Evolutionary conservation across 257 asterid species (phyloP).

Genomic region (Fraxinus quadrangulata): DNA sequence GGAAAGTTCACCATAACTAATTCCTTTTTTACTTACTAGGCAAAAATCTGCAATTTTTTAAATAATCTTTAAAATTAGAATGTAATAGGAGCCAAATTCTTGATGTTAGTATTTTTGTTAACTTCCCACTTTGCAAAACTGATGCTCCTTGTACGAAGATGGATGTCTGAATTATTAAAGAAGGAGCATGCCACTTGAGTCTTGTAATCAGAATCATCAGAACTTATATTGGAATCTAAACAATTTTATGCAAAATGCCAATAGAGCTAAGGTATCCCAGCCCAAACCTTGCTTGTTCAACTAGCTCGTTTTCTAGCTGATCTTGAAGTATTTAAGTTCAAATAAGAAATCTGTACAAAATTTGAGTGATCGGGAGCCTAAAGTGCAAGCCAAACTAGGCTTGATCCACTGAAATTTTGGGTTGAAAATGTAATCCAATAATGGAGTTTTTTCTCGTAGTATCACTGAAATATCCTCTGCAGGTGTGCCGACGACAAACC

Average conservation of each 20-base stretch:
- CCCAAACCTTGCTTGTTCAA: background rate
- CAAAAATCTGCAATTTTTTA: background rate
- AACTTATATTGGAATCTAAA: background rate
- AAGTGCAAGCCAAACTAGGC: background rate
- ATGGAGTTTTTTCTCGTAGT: background rate
- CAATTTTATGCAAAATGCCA: background rate
- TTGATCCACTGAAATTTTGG: background rate
- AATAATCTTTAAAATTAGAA: background rate
- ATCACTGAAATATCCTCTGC: background rate
- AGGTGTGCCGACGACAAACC: conserved; percentile 83
- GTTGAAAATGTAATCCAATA: background rate
- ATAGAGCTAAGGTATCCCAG: background rate
- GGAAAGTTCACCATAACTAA: background rate
- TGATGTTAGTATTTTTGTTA: background rate
- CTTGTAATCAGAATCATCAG: background rate
- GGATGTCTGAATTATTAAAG: background rate
- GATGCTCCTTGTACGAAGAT: background rate
- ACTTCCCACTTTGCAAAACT: background rate
- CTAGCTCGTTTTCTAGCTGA: background rate
- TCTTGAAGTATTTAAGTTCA: background rate
- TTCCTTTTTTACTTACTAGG: background rate
- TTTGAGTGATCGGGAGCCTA: background rate
- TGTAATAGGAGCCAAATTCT: background rate
- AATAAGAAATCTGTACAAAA: background rate
- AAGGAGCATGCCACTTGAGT: background rate